A percentile compares a stretch with the other conserved stretches of the same genome.
These are phyloP conservation scores for Diplodia mutila DNA, from an alignment of 2,329 filamentous ascomycete genomes.

Conservation along the genomic window DNA sequence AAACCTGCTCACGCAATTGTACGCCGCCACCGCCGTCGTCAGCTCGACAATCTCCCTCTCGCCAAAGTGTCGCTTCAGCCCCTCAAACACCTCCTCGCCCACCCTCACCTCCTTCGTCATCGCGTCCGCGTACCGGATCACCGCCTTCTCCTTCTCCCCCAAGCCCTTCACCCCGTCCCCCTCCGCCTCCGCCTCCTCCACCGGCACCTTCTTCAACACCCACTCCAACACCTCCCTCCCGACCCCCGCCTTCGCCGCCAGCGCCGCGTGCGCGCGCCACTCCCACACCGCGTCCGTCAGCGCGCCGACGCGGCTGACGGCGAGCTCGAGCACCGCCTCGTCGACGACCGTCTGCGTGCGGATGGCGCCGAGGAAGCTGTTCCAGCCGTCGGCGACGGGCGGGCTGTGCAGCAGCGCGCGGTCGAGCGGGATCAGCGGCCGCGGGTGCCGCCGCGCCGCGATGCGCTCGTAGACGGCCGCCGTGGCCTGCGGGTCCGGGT, in stretches of 20 bases:
- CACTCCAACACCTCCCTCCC: conserved; percentile 66
- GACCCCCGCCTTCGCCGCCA: conserved; percentile 64
- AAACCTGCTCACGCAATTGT: conserved; percentile 85
- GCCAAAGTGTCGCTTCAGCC: conserved; percentile 63
- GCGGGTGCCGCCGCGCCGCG: conserved; percentile 55
- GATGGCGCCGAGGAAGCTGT: conserved; percentile 60
- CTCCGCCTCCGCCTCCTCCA: conserved; percentile 43
- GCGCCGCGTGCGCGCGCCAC: conserved; percentile 73
- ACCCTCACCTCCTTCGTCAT: conserved; percentile 79
- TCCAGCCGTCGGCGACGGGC: conserved; percentile 62
- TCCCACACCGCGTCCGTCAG: conserved; percentile 85
- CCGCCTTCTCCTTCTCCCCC: conserved; percentile 48
- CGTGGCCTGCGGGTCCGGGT: conserved; percentile 40
- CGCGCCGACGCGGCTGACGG: conserved; percentile 78
- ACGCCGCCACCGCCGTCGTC: conserved; percentile 75
- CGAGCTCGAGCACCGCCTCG: conserved; percentile 69
- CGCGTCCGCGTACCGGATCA: conserved; percentile 75
- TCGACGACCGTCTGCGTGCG: conserved; percentile 57
- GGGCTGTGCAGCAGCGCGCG: conserved; percentile 59
- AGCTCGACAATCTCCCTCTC: conserved; percentile 80
- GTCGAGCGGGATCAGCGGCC: conserved; percentile 58
- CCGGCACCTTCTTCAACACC: conserved; percentile 53
- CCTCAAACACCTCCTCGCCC: conserved; percentile 67
- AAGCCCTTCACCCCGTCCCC: conserved; percentile 2
- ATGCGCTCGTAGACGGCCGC: conserved; percentile 57